phyloP scores from a whole-genome alignment of 1,284 basidiomycete species.

The Rhodotorula sp. region DNA sequence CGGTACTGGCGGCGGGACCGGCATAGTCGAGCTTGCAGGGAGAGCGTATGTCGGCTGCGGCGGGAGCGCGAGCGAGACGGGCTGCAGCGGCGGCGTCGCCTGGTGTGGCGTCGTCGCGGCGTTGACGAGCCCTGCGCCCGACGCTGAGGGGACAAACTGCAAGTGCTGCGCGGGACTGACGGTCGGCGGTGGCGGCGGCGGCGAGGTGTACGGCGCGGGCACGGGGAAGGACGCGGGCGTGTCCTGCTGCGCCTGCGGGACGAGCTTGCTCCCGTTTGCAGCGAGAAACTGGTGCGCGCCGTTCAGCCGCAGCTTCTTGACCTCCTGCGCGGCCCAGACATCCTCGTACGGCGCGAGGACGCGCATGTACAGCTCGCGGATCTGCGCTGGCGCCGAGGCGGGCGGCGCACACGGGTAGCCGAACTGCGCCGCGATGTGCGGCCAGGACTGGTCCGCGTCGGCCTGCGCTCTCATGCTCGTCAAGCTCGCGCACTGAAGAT shows the following conservation, averaged over 20 bases:
- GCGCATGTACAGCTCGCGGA: constrained; percentile 24
- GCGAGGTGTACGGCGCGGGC: background rate
- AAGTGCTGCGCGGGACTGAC: background rate
- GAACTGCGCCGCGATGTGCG: constrained; percentile 3
- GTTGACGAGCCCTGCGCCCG: background rate
- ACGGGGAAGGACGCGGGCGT: background rate
- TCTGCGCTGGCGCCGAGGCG: background rate
- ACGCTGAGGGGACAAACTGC: background rate
- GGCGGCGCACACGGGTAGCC: background rate
- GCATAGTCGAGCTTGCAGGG: background rate
- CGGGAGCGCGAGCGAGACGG: background rate
- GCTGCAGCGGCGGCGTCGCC: background rate
- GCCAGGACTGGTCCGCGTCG: constrained; percentile 17
- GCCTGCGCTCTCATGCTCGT: background rate
- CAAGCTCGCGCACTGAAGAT: background rate
- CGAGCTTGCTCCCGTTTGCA: background rate
- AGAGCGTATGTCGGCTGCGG: background rate
- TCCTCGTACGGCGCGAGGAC: constrained; percentile 20
- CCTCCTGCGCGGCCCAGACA: constrained; percentile 4
- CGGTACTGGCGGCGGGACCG: no score
- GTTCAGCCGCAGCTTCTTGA: constrained; percentile 8
- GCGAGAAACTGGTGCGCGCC: constrained; percentile 4
- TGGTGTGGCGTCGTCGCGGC: background rate
- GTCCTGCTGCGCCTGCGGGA: background rate
- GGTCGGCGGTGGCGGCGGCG: background rate